These are phyloP conservation scores for Beauveria asiatica DNA, from an alignment of 2,329 filamentous ascomycete genomes.

Conservation along the genomic window DNA sequence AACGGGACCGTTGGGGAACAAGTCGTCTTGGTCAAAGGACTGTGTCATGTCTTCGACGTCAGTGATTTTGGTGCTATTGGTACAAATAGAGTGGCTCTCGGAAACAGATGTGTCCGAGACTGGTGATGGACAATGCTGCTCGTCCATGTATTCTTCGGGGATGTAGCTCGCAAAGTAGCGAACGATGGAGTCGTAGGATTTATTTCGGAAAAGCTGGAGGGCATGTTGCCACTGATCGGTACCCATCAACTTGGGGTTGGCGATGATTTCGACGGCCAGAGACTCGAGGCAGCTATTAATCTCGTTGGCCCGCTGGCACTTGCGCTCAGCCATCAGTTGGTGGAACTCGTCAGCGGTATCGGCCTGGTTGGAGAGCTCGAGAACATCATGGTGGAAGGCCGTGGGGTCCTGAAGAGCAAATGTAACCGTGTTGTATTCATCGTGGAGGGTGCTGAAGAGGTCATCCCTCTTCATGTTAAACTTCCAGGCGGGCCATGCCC, in stretches of 20 bases:
- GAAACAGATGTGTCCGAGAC: constrained; percentile 26
- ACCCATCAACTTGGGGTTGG: constrained; percentile 49
- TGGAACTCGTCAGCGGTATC: constrained; percentile 46
- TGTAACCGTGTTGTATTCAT: constrained; percentile 51
- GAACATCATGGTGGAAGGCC: constrained; percentile 54
- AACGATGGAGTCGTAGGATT: constrained; percentile 51
- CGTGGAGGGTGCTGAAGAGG: constrained; percentile 48
- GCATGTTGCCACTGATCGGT: constrained; percentile 51
- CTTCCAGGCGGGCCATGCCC: constrained; percentile 53
- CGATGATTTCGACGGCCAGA: constrained; percentile 52
- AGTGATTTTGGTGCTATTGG: constrained; percentile 30
- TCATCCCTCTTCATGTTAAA: constrained; percentile 54
- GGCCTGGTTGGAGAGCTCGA: constrained; percentile 46
- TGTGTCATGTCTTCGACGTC: constrained; percentile 30
- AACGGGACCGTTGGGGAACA: constrained; percentile 22
- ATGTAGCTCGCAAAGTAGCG: constrained; percentile 53
- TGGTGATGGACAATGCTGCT: constrained; percentile 24
- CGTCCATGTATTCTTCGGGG: constrained; percentile 36
- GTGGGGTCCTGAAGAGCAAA: constrained; percentile 50
- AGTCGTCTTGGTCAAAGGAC: constrained; percentile 36
- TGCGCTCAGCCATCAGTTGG: constrained; percentile 43
- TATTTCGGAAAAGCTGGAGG: constrained; percentile 50
- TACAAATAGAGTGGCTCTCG: constrained; percentile 19
- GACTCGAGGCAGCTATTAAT: constrained; percentile 48
- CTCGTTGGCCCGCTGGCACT: constrained; percentile 44